Evolutionary conservation across 768 basidiomycete species (phyloP).

Genomic region (Coprinopsis strossmayeri): DNA sequence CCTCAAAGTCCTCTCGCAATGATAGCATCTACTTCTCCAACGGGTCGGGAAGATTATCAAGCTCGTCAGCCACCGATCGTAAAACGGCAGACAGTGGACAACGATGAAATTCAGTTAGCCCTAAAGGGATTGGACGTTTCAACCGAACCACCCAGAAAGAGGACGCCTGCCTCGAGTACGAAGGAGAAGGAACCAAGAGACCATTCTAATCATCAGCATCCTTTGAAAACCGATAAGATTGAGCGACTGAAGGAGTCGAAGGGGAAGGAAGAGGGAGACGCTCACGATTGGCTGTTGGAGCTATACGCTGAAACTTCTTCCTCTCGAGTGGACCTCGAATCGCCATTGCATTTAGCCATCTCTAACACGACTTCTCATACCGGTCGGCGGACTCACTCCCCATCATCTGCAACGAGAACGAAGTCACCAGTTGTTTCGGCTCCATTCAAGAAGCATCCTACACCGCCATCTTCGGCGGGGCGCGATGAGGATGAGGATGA

Average conservation of each 20-base stretch:
- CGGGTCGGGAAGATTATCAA: background rate
- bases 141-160: background rate
- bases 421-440: slow-evolving; percentile 12
- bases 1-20: background rate
- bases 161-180: background rate
- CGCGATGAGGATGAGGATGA: slow-evolving; percentile 27
- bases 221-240: background rate
- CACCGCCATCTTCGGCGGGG: slow-evolving; percentile 13
- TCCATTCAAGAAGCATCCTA: slow-evolving; percentile 5
- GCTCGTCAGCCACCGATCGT: background rate
- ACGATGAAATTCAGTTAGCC: background rate
- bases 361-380: slow-evolving; percentile 22
- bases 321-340: slow-evolving; percentile 12
- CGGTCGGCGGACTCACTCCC: slow-evolving; percentile 9
- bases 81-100: background rate
- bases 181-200: background rate
- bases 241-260: slow-evolving; percentile 12
- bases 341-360: slow-evolving; percentile 17
- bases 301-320: slow-evolving; percentile 38
- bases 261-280: slow-evolving; percentile 35
- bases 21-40: background rate
- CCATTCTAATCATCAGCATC: background rate
- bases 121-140: background rate
- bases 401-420: slow-evolving; percentile 12
- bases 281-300: slow-evolving; percentile 57